Evolutionary conservation across 2,329 filamentous ascomycete genomes (phyloP), one percentile per base, ranked within the genome.

Genomic region (Colletotrichum paranaense): DNA sequence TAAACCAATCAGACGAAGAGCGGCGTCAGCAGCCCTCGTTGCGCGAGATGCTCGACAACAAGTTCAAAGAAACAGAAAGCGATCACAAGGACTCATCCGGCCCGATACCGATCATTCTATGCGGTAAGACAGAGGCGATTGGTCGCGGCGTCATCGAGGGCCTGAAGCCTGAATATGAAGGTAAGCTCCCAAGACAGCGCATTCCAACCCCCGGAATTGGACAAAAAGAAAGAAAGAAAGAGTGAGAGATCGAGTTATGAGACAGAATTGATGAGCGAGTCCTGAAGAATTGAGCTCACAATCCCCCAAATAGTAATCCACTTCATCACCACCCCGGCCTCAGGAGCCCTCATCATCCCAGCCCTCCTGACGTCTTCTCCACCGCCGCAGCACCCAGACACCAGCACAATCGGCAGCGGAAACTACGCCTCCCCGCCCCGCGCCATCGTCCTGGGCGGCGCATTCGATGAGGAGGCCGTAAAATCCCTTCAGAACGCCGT

Each of bases 101-200:
- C 9, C 30, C 60, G 26, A 68, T 74, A 5, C 78, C 78, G 2
- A 67, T 79, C 42, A 73, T 77, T n/a, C 32, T 79, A 28, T 79
- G 77, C 46, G 78, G 78, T 11, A 75, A 77, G 62, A 74, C 70
- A 3, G 78, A 79, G 59, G 35, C 63, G 9, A 75, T 79, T 28
- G 78, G 78, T 14, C 52, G 57, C 12, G 63, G 68, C 22, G 77
- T 79, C 46, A 77, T 79, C 30, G 71, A 71, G 26, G 76, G 75
- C 24, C 64, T 79, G 30, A 78, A 76, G 62, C 78, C 78, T 4
- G 77, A 79, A 30, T 78, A 76, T 28, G 77, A 79, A 42, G 78
- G 78, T 78, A 12, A 26, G 77, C 9, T 22, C 19, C 19, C 53
- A 26, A 56, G 26, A 56, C 53, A 56, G 5, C 22, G 8, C 19